Evolutionary conservation across 495 filamentous ascomycete species (phyloP).

Genomic region (Tuber brumale): DNA sequence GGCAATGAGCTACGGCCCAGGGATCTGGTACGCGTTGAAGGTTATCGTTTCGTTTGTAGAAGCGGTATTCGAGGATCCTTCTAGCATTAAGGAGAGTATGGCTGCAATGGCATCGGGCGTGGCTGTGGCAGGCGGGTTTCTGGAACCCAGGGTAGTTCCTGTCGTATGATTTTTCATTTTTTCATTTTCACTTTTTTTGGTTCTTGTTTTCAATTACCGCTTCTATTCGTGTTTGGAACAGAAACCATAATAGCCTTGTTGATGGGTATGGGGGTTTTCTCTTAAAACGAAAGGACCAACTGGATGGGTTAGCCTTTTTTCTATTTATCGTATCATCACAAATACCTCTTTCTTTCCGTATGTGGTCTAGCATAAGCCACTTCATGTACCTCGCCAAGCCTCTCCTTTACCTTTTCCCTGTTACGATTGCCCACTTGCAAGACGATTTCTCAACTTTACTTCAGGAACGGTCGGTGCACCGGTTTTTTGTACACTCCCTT

Average conservation of each 20-base stretch:
- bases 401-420: background rate
- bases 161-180: slow-evolving; percentile 25
- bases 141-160: slow-evolving; percentile 18
- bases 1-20: slow-evolving; percentile 56
- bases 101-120: slow-evolving; percentile 43
- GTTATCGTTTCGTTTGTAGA: slow-evolving; percentile 48
- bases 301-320: background rate
- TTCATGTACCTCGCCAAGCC: background rate
- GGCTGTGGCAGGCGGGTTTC: slow-evolving; percentile 43
- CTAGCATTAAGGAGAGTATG: slow-evolving; percentile 33
- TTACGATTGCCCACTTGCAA: background rate
- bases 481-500: background rate
- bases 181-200: slow-evolving; percentile 30
- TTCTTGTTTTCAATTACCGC: slow-evolving; percentile 19
- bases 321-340: background rate
- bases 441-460: background rate
- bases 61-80: slow-evolving; percentile 43
- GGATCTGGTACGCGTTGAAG: slow-evolving; percentile 49
- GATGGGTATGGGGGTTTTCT: background rate
- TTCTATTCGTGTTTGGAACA: background rate
- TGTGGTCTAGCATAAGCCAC: background rate
- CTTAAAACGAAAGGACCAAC: background rate
- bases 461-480: background rate
- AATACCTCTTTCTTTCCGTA: background rate
- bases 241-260: background rate